Evolutionary conservation across 352 stramenopile species (phyloP).

Genomic region (Aphanomyces stellatus): DNA sequence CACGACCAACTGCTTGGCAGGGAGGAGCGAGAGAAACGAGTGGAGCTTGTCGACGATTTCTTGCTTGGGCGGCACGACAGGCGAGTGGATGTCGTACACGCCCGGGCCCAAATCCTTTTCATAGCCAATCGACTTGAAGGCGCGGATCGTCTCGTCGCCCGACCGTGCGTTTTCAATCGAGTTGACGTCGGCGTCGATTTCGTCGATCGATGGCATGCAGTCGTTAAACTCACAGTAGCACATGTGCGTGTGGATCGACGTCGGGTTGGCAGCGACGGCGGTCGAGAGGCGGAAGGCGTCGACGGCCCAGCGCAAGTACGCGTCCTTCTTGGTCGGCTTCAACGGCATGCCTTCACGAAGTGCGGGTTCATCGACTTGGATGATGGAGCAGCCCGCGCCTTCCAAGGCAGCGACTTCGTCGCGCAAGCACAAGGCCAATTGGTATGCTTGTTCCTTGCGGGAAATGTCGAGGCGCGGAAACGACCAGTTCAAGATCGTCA

Average conservation of each 20-base stretch:
- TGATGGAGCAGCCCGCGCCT: slow-evolving; percentile 77
- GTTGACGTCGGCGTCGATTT: slow-evolving; percentile 91
- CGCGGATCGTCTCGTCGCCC: slow-evolving; percentile 85
- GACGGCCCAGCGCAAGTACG: slow-evolving; percentile 71
- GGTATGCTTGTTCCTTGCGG: slow-evolving; percentile 84
- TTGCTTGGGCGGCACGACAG: slow-evolving; percentile 82
- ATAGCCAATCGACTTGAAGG: slow-evolving; percentile 87
- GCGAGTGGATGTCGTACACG: slow-evolving; percentile 93
- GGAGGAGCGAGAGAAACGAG: slow-evolving; percentile 76
- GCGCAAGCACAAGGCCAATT: slow-evolving; percentile 83
- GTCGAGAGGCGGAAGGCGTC: slow-evolving; percentile 86
- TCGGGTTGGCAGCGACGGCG: slow-evolving; percentile 77
- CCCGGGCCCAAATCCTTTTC: slow-evolving; percentile 85
- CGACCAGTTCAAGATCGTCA: slow-evolving; percentile 95
- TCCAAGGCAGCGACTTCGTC: slow-evolving; percentile 90
- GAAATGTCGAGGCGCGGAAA: slow-evolving; percentile 88
- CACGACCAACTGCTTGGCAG: slow-evolving; percentile 68
- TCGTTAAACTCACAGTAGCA: slow-evolving; percentile 94
- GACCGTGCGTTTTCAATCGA: slow-evolving; percentile 91
- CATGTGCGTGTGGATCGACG: slow-evolving; percentile 93
- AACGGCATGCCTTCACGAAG: slow-evolving; percentile 89
- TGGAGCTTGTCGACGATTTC: slow-evolving; percentile 84
- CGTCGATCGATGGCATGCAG: slow-evolving; percentile 89
- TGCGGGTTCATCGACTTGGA: slow-evolving; percentile 90
- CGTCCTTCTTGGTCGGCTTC: slow-evolving; percentile 72